Conservation (phyloP, 495 filamentous ascomycete genomes). For the Podospora anserina region DNA sequence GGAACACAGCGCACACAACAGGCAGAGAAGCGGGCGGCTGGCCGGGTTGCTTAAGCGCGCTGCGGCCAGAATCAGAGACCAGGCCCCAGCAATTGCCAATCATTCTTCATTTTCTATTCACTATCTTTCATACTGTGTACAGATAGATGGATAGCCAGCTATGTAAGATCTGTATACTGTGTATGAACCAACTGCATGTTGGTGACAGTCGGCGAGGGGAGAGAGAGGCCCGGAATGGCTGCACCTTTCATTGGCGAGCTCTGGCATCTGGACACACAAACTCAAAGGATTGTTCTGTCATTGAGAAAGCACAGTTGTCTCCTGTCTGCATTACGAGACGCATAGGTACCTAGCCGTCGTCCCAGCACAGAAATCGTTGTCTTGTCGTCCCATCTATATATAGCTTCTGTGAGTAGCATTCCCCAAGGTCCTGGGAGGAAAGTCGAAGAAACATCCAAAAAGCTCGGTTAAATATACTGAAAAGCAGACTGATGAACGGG, state of each 20-base stretch:
- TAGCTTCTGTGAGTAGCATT: background rate
- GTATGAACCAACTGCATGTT: background rate
- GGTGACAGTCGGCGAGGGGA: background rate
- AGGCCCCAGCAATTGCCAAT: background rate
- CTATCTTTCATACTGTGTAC: background rate
- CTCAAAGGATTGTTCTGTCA: background rate
- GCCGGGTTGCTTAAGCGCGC: constrained; percentile 2
- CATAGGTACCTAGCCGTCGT: background rate
- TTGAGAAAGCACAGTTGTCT: too few species aligned
- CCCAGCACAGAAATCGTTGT: background rate
- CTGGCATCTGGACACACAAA: background rate
- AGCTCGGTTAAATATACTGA: background rate
- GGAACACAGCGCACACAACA: background rate
- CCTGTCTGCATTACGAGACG: background rate
- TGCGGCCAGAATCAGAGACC: constrained; percentile 1
- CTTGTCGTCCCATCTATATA: background rate
- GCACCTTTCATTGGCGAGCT: background rate
- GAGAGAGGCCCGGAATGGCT: background rate
- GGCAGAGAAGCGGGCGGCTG: background rate
- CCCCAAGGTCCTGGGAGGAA: background rate
- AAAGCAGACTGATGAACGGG: background rate
- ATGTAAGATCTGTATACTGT: too few species aligned
- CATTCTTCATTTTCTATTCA: background rate
- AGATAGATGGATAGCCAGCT: background rate
- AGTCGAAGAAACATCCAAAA: background rate